Conservation (phyloP, 75 land plant species). For the Chamaecyparis obtusa region DNA sequence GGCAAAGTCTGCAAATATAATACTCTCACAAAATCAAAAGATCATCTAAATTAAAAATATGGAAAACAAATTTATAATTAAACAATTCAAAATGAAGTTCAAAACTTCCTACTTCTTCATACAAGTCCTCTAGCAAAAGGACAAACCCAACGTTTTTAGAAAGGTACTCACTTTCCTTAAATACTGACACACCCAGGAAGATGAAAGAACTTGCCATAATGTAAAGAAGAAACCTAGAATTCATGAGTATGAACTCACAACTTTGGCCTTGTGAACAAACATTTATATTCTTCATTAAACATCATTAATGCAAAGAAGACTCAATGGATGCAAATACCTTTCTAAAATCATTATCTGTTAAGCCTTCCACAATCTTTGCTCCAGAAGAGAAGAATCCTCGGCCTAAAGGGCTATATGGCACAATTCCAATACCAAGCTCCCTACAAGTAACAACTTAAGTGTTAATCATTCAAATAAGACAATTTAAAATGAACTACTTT, state of each 20-base stretch:
- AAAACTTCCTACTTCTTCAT: too few relatives aligned
- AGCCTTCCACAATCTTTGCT: constrained; percentile 21
- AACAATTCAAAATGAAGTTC: too few relatives aligned
- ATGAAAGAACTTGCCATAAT: background rate
- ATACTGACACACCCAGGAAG: background rate
- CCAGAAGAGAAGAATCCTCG: constrained; percentile 60
- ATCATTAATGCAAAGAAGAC: background rate
- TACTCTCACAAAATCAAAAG: background rate
- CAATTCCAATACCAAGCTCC: constrained; percentile 71
- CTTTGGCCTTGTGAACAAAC: background rate
- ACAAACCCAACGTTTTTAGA: too few relatives aligned
- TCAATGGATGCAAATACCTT: constrained; percentile 27
- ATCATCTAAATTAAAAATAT: background rate
- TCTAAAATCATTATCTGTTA: constrained; percentile 40
- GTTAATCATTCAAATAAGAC: background rate
- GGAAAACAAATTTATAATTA: background rate
- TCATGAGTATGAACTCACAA: background rate
- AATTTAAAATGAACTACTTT: background rate
- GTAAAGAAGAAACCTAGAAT: background rate
- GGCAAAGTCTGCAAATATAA: constrained; percentile 22
- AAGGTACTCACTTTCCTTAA: too few relatives aligned
- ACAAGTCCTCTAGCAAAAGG: too few relatives aligned
- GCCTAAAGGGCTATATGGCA: constrained; percentile 65
- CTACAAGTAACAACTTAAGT: constrained; percentile 15
- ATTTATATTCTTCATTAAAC: background rate